These are phyloP conservation scores for Neonectria punicea DNA, from an alignment of 2,329 filamentous ascomycete genomes.

Conservation along the genomic window DNA sequence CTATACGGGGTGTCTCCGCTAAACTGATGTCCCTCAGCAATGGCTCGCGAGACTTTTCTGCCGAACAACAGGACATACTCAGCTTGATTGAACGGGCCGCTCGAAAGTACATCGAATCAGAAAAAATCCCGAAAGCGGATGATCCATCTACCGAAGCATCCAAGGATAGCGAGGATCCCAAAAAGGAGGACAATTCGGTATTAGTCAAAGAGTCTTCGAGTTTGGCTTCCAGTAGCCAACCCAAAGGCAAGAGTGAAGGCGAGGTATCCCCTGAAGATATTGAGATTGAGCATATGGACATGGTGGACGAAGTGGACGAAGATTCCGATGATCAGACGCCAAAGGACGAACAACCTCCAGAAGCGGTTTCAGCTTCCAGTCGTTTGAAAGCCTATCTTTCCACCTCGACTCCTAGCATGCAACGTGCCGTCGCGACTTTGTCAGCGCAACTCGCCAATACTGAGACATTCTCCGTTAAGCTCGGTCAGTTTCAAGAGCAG, in stretches of 20 bases:
- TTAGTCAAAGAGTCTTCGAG: neutral
- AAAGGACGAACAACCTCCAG: constrained; percentile 23
- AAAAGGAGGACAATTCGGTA: constrained; percentile 11
- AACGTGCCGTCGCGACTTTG: constrained; percentile 31
- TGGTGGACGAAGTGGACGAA: constrained; percentile 40
- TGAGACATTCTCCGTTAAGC: constrained; percentile 47
- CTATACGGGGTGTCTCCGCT: constrained; percentile 53
- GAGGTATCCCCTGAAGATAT: constrained; percentile 60
- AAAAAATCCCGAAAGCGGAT: constrained; percentile 41
- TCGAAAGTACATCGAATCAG: constrained; percentile 59
- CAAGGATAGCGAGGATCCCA: constrained; percentile 19
- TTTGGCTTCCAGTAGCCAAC: constrained; percentile 5
- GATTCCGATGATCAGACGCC: constrained; percentile 39
- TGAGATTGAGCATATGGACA: constrained; percentile 55
- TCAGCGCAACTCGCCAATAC: constrained; percentile 48
- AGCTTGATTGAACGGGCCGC: constrained; percentile 63
- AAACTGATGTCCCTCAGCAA: constrained; percentile 56
- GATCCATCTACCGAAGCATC: constrained; percentile 17
- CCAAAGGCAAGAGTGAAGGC: constrained; percentile 29
- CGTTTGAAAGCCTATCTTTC: neutral
- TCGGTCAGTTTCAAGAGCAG: constrained; percentile 46
- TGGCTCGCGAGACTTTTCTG: constrained; percentile 48
- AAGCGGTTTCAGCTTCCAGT: neutral
- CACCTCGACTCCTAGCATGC: constrained; percentile 6
- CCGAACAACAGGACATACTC: constrained; percentile 58